Conservation (phyloP, 208 protist species). For the Acanthamoeba triangularis region DNA sequence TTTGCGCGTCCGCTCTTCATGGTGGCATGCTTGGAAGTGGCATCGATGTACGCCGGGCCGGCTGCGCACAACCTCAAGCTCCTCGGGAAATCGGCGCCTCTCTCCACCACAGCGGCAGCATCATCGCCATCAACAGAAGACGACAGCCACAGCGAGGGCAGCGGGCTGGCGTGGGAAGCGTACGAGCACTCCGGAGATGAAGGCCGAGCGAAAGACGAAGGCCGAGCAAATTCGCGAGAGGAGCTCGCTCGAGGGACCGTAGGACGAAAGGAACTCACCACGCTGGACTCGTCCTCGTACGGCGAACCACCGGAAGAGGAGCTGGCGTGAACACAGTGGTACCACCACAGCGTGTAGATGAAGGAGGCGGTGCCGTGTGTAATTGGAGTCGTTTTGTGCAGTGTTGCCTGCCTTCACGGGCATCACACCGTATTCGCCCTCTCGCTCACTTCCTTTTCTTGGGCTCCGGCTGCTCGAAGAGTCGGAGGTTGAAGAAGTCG, state of each 20-base stretch:
- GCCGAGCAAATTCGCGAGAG: too few relatives aligned
- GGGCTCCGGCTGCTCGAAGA: slow-evolving; percentile 43
- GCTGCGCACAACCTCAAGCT: slow-evolving; percentile 13
- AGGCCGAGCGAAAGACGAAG: not conserved
- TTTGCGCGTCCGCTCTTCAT: slow-evolving; percentile 43
- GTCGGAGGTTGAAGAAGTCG: slow-evolving; percentile 66
- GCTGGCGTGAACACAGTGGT: not conserved
- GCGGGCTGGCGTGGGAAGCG: too few relatives aligned
- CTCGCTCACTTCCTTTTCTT: slow-evolving; percentile 28
- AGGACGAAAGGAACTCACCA: not conserved
- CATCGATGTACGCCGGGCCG: slow-evolving; percentile 34
- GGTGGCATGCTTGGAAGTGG: slow-evolving; percentile 42
- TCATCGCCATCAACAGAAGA: not conserved
- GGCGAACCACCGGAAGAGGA: not conserved
- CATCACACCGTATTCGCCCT: not conserved
- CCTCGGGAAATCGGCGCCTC: not conserved
- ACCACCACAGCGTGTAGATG: not conserved
- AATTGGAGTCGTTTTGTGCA: not conserved
- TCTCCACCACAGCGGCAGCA: not conserved
- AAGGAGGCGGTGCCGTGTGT: not conserved
- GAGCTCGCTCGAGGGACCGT: slow-evolving; percentile 1
- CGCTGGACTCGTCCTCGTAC: not conserved
- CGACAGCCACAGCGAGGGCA: too few relatives aligned
- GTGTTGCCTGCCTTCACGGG: not conserved
- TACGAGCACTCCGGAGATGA: not conserved